phyloP scores from a whole-genome alignment of 2,329 filamentous ascomycete genomes.

The Colletotrichum karsti region DNA sequence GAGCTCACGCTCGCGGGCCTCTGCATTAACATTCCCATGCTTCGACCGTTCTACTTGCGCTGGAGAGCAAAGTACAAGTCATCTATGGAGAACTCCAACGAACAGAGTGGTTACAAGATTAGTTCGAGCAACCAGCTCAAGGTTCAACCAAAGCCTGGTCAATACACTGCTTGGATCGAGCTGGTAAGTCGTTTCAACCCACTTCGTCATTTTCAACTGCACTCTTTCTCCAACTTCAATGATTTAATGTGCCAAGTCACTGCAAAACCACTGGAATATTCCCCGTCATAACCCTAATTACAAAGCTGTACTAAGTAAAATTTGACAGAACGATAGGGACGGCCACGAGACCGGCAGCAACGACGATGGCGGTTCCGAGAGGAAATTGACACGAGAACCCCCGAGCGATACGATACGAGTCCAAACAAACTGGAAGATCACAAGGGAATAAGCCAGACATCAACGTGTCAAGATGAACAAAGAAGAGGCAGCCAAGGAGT shows the following conservation, averaged over 20 bases:
- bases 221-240: too few relatives aligned
- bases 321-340: constrained; percentile 31
- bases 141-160: constrained; percentile 14
- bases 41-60: constrained; percentile 43
- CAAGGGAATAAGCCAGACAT: constrained; percentile 1
- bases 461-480: too few relatives aligned
- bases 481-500: too few relatives aligned
- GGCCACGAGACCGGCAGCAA: constrained; percentile 29
- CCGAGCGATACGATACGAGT: constrained; percentile 28
- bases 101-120: constrained; percentile 11
- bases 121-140: constrained; percentile 12
- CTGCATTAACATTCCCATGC: constrained; percentile 52
- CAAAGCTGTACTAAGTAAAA: not conserved
- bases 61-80: constrained; percentile 42
- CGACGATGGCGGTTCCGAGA: constrained; percentile 35
- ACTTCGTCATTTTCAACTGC: too few relatives aligned
- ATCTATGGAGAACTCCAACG: constrained; percentile 36
- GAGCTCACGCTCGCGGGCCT: constrained; percentile 50
- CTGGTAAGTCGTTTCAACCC: constrained; percentile 10
- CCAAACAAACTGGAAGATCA: constrained; percentile 30
- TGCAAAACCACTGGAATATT: too few relatives aligned
- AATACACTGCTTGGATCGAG: constrained; percentile 25
- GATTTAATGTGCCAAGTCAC: too few relatives aligned
- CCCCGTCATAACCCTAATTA: not conserved
- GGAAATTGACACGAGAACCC: constrained; percentile 28